Evolutionary conservation across 164 flowering plant species (phyloP), one percentile per base, ranked within the genome.

Genomic region (Kalanchoe fedtschenkoi): DNA sequence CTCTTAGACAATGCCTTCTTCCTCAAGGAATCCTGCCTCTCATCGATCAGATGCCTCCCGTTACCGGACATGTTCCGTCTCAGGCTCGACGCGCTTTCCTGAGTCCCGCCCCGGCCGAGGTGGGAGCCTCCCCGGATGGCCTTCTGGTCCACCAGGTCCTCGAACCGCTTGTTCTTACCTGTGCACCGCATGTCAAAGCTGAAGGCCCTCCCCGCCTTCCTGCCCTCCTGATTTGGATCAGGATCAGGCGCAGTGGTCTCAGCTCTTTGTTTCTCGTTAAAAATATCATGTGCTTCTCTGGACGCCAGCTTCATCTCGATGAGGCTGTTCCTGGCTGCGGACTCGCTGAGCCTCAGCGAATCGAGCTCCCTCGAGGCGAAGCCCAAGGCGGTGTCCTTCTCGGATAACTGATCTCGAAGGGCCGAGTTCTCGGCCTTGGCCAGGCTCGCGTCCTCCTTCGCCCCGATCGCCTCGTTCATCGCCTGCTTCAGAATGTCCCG

Each of bases 401-500:
- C 88, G 3, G 77, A 53, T 22, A 83, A 69, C 43, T 47, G 61
- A 62, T 88, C 92, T 57, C 88, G 79, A 47, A 93, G 83, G 24
- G 72, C 75, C 8, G 84, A 78, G 67, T 88, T 90, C 43, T 93
- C 97, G 0, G 69, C 78, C 61, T 62, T 69, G 16, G 95, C 97
- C 56, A 93, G 78, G 26, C 71, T 80, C 8, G 96, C 78, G 29
- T 88, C 97, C 66, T 85, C 92, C 65, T 83, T 93, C 0, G 97
- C 90, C 16, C 76, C 83, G 60, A 72, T 78, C 21, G 97, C 78
- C 66, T 93, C 97, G 51, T 77, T 81, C 1, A 89, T 24, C 15
- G 97, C 97, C 70, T 90, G 92, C 55, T 85, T 88, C 4, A 93
- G 75, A 33, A 88, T 79, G 47, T 90, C 98, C 59, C 95, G 66